Conservation (phyloP, 768 basidiomycete genomes). For the Mycena galericulata region DNA sequence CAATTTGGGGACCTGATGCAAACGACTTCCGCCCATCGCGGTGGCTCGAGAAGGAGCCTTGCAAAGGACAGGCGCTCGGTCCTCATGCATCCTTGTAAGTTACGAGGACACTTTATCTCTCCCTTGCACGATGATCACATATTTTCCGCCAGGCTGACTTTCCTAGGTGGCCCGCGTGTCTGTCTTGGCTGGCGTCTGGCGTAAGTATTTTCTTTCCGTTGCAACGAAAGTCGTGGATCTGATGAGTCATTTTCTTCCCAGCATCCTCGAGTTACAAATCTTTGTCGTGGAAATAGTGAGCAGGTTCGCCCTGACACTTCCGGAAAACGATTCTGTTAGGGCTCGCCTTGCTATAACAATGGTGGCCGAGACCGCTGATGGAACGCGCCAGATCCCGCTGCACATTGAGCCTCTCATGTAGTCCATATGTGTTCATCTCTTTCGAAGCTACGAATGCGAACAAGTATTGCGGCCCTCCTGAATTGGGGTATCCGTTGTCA, state of each 20-base stretch:
- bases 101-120: too few species aligned
- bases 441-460: too few species aligned
- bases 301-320: constrained; percentile 22
- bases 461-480: too few species aligned
- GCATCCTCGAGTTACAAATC: constrained; percentile 30
- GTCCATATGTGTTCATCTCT: too few species aligned
- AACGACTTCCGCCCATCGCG: constrained; percentile 28
- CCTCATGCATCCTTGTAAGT: not conserved
- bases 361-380: constrained; percentile 10
- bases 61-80: not conserved
- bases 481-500: too few species aligned
- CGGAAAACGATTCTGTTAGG: constrained; percentile 10
- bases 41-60: not conserved
- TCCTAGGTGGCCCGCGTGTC: not conserved
- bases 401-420: not conserved
- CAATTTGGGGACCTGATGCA: constrained; percentile 36
- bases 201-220: constrained; percentile 7
- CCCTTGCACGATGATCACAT: too few species aligned
- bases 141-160: not conserved
- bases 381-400: constrained; percentile 4
- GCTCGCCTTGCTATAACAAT: not conserved
- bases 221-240: too few species aligned
- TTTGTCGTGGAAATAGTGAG: constrained; percentile 26
- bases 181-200: constrained; percentile 26
- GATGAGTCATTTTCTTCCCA: not conserved